Conservation (phyloP, 306 rosid species). For the Rosa multiflora region DNA sequence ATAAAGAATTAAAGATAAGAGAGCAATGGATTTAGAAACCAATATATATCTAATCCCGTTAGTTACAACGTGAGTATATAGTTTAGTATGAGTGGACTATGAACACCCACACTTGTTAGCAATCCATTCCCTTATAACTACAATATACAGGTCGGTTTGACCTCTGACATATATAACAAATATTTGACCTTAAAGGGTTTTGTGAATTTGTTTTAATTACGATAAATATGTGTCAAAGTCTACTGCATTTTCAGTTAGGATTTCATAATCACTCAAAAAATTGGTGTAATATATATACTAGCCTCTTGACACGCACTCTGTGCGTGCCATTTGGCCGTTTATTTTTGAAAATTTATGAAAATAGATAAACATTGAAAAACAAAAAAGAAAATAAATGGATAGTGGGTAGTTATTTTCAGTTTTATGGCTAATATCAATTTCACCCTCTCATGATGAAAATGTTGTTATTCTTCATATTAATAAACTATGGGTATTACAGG, state of each 20-base stretch:
- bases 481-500: no score
- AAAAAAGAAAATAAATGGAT: no score
- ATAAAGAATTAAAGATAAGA: not conserved
- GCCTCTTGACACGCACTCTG: no score
- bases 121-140: not conserved
- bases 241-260: slow-evolving; percentile 1
- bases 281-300: not conserved
- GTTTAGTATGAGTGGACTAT: not conserved
- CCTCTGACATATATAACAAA: not conserved
- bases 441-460: no score
- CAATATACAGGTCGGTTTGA: slow-evolving; percentile 6
- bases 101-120: not conserved
- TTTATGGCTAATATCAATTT: no score
- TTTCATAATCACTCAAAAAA: slow-evolving; percentile 7
- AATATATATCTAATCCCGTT: not conserved
- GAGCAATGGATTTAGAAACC: not conserved
- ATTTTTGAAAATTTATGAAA: no score
- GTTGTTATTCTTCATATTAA: no score
- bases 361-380: no score
- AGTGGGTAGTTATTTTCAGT: no score
- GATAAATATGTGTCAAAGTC: not conserved
- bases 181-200: slow-evolving; percentile 22
- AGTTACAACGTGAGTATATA: not conserved
- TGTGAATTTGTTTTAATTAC: not conserved
- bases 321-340: no score